These are phyloP conservation scores for Aureobasidium melanogenum DNA, from an alignment of 2,329 filamentous ascomycete species.

Conservation along the genomic window DNA sequence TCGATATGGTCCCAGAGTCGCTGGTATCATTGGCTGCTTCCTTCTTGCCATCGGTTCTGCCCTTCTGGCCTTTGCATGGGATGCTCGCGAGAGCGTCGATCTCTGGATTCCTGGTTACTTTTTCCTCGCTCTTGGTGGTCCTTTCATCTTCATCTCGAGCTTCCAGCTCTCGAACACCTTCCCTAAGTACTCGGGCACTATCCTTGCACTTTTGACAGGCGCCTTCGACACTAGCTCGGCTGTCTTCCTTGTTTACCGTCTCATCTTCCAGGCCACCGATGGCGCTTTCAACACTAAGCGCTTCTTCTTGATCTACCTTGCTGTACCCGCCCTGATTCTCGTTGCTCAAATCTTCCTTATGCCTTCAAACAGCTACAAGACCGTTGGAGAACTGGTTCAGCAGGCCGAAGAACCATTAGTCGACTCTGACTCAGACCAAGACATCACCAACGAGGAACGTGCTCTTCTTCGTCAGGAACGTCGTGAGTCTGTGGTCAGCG, in stretches of 20 bases:
- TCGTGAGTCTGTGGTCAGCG: slow-evolving; percentile 55
- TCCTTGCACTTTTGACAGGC: slow-evolving; percentile 42
- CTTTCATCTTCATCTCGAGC: slow-evolving; percentile 43
- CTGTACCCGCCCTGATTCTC: slow-evolving; percentile 37
- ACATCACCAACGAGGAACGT: slow-evolving; percentile 45
- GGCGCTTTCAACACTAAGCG: slow-evolving; percentile 36
- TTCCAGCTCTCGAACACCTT: slow-evolving; percentile 45
- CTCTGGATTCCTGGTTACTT: slow-evolving; percentile 46
- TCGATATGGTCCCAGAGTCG: slow-evolving; percentile 67
- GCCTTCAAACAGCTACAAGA: slow-evolving; percentile 41
- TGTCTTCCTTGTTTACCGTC: slow-evolving; percentile 39
- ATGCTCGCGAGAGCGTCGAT: slow-evolving; percentile 54
- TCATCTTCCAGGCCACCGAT: slow-evolving; percentile 36
- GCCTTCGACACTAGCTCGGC: slow-evolving; percentile 43
- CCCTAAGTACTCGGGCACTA: slow-evolving; percentile 40
- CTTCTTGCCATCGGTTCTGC: slow-evolving; percentile 62
- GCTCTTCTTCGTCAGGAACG: slow-evolving; percentile 42
- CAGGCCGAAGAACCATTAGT: slow-evolving; percentile 43
- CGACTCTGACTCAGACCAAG: slow-evolving; percentile 44
- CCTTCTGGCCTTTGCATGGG: slow-evolving; percentile 59
- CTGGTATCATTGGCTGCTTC: slow-evolving; percentile 60
- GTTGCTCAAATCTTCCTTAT: slow-evolving; percentile 37
- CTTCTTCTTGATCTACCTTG: slow-evolving; percentile 42
- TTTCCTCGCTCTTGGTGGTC: slow-evolving; percentile 41
- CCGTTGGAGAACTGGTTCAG: slow-evolving; percentile 68